Evolutionary conservation across 225 moss, liverwort and hornwort genomes (phyloP), one percentile per base, ranked within the genome.

Genomic region (Asterella californica): DNA sequence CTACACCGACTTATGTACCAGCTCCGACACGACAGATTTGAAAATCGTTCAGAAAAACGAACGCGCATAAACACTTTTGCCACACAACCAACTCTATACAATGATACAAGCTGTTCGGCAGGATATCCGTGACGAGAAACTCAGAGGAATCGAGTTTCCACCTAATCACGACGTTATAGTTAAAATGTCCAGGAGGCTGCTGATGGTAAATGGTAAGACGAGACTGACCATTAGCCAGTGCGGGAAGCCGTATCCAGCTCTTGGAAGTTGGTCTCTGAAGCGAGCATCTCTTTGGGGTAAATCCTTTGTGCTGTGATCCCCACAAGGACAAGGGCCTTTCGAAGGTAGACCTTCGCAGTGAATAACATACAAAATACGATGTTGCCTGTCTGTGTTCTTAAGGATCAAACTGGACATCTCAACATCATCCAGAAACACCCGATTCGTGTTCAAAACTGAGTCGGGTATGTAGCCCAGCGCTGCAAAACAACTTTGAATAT

Each of bases 201-300:
- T 14, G 30, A 67, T 1, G 48, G 19, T 47, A 66, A 32, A 48
- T n/a, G 8, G 54, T 2, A 33, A 60, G 47, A 30, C 47, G 6
- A 62, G 15, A 72, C 42, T 38, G 59, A 99, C 99, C 95, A 90
- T 90, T 74, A 99, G 89, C 99, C 95, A 99, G 73, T 85, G 90
- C 15, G 95, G 99, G 32, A 99, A 93, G 33, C 99, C 99, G 86
- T 88, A 93, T 72, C 91, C 93, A 82, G 87, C 87, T 84, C 93
- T 90, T 59, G 90, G 81, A 79, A 81, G 82, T 72, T 81, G 90
- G 67, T 79, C 88, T 74, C 78, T 83, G 52, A 76, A 59, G 64
- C 70, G 73, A 27, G 79, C 55, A 76, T 76, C 78, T 37, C 54
- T 72, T 34, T 27, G 46, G 25, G 55, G 61, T 29, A 62, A 60